Base-by-base conservation (phyloP, 2,329 filamentous ascomycete genomes). In the Fusarium vanettenii region DNA sequence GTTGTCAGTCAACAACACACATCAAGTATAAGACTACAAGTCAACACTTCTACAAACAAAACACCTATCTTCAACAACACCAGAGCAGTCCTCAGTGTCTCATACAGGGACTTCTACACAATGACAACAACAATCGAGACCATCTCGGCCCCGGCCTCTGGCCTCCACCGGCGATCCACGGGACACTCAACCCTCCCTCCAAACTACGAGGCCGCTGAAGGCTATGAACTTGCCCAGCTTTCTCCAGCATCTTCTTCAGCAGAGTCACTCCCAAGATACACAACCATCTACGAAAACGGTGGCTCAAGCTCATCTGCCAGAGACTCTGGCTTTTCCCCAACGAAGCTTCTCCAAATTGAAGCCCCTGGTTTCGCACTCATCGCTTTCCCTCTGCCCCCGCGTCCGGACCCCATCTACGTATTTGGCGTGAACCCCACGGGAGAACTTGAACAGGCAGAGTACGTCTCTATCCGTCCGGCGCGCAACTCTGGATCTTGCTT, bases 391-490 rank as follows among this genome's bases (percentile, higher is more conserved):
- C 37, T 81, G 0, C 81, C 84, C 0, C 79, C 81, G 0, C 79
- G 76, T 6, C 79, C 84, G 1, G 78, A 82, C 1, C 84, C 86
- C 4, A 87, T 88, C 71, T 81, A 83, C 37, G 72, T 88, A 67
- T 86, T 84, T 78, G 69, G 81, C 22, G 78, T 88, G 11, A 79
- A 84, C 4, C 77, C 83, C 3, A 80, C 85, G 27, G 84, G 83
- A 13, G 79, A 78, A 3, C 79, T 86, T 39, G 85, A 82, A 13
- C 80, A 80, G 4, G 74, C 86, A 2, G 85, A 83, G 31, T 92
- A 90, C 80, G 76, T 86, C 14, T 91, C 89, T 27, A 81, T 87
- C 31, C 87, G 90, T 5, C 83, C 84, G 13, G 80, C 81, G 10
- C 83, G 84, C 52, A 78, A 81, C 68, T 90, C 88, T 1, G 88